A percentile compares a stretch with the other conserved stretches of the same genome.
Conservation (phyloP, 2,329 filamentous ascomycete genomes). For the Diaporthe aspalathi region DNA sequence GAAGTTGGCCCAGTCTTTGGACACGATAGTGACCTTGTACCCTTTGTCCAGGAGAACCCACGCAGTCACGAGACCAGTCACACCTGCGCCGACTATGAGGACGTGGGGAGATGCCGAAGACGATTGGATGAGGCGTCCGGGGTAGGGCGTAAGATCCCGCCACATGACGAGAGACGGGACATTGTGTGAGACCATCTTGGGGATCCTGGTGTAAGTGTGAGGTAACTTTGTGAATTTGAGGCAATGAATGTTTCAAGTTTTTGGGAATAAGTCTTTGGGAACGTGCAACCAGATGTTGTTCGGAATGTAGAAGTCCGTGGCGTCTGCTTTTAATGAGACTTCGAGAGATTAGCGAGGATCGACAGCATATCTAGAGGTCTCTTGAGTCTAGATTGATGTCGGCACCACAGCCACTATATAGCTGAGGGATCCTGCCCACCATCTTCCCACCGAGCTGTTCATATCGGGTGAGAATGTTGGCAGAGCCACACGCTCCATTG, state of each 20-base stretch:
- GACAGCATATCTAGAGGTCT: neutral
- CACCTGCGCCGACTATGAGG: slow-evolving; percentile 36
- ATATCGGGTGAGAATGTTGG: neutral
- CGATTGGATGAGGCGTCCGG: slow-evolving; percentile 32
- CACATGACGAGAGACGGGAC: slow-evolving; percentile 37
- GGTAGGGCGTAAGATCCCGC: slow-evolving; percentile 37
- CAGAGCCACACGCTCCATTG: neutral
- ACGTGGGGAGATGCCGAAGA: slow-evolving; percentile 33
- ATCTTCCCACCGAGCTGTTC: neutral
- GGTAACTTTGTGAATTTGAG: neutral
- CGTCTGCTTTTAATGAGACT: neutral
- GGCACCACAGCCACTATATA: slow-evolving; percentile 9
- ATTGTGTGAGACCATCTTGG: slow-evolving; percentile 33
- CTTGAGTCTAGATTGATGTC: neutral
- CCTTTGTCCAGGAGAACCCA: slow-evolving; percentile 58
- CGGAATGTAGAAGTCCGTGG: neutral
- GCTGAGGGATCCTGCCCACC: neutral
- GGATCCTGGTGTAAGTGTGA: neutral
- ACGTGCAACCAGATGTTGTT: neutral
- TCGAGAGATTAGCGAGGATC: neutral
- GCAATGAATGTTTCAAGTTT: neutral
- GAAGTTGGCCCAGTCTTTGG: slow-evolving; percentile 54
- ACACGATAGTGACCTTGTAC: slow-evolving; percentile 57
- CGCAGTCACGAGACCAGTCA: slow-evolving; percentile 48
- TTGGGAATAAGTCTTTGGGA: neutral